Evolutionary conservation across 2,329 filamentous ascomycete species (phyloP).

Genomic region (Teratosphaeria viscida): DNA sequence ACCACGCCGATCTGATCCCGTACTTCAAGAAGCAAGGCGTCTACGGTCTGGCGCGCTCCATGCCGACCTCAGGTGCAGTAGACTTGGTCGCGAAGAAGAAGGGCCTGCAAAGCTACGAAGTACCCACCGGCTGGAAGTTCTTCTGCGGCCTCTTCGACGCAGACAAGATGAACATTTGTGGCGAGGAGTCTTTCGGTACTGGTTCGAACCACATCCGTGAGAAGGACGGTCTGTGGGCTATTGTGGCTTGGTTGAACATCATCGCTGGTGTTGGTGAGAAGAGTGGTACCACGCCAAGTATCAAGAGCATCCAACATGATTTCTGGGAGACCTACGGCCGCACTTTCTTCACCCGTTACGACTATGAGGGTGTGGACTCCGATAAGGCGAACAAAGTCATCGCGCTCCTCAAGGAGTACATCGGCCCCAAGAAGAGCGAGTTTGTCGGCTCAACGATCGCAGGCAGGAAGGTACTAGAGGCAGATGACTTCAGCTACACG

Average conservation of each 20-base stretch:
- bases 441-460: slow-evolving; percentile 77
- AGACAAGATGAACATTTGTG: slow-evolving; percentile 94
- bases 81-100: slow-evolving; percentile 94
- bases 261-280: slow-evolving; percentile 86
- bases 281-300: slow-evolving; percentile 73
- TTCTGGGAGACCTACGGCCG: slow-evolving; percentile 96
- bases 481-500: slow-evolving; percentile 95
- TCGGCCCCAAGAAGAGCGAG: slow-evolving; percentile 55
- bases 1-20: slow-evolving; percentile 90
- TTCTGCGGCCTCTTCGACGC: slow-evolving; percentile 94
- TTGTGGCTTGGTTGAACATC: slow-evolving; percentile 97
- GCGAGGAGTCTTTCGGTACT: slow-evolving; percentile 96
- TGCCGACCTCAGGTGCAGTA: slow-evolving; percentile 93
- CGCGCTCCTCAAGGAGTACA: slow-evolving; percentile 65
- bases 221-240: slow-evolving; percentile 96
- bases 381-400: slow-evolving; percentile 88
- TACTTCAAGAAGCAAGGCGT: slow-evolving; percentile 98
- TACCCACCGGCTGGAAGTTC: slow-evolving; percentile 98
- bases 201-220: slow-evolving; percentile 98
- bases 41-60: slow-evolving; percentile 87
- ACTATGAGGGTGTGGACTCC: slow-evolving; percentile 91
- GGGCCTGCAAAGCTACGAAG: slow-evolving; percentile 84
- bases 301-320: slow-evolving; percentile 90
- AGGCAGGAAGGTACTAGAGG: slow-evolving; percentile 75
- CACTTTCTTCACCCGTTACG: slow-evolving; percentile 98